These are phyloP conservation scores for Davidsoniella eucalypti DNA, from an alignment of 2,329 filamentous ascomycete genomes.

Conservation along the genomic window DNA sequence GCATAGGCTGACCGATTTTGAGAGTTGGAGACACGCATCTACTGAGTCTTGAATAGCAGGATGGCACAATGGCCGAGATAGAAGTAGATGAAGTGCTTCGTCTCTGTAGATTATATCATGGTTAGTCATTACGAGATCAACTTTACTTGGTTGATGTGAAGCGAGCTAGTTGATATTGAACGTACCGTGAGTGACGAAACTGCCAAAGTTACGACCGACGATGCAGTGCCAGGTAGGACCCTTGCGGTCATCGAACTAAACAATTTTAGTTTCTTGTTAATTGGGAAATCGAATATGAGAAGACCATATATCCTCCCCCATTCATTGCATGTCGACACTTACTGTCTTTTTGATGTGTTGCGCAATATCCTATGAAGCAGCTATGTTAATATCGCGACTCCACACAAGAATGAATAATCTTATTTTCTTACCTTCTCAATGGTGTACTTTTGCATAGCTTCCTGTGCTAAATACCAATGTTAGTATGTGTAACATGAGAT, in stretches of 20 bases:
- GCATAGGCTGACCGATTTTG: too few relatives aligned
- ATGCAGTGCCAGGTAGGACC: slow-evolving; percentile 99
- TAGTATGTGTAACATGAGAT: background rate
- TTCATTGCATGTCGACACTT: slow-evolving; percentile 17
- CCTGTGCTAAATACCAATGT: slow-evolving; percentile 31
- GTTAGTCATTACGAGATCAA: background rate
- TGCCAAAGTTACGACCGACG: slow-evolving; percentile 95
- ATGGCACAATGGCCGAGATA: slow-evolving; percentile 98
- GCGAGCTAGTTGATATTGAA: slow-evolving; percentile 1
- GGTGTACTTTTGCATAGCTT: slow-evolving; percentile 46
- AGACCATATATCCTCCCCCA: background rate
- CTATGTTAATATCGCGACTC: background rate
- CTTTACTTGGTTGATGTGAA: background rate
- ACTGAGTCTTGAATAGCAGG: slow-evolving; percentile 98
- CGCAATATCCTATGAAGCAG: slow-evolving; percentile 60
- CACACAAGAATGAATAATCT: too few relatives aligned
- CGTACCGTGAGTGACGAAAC: slow-evolving; percentile 93
- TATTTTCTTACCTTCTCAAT: slow-evolving; percentile 37
- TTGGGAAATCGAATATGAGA: background rate
- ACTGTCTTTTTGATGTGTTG: slow-evolving; percentile 93
- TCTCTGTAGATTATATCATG: slow-evolving; percentile 42
- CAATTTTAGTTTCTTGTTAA: background rate
- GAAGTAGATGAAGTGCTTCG: slow-evolving; percentile 99
- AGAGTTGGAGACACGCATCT: slow-evolving; percentile 17
- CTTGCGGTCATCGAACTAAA: slow-evolving; percentile 87